Percentiles rank a stretch among this genome's conserved stretches.
phyloP scores from a whole-genome alignment of 371 early-diverging fungal genomes.

The Globomyces sp. region DNA sequence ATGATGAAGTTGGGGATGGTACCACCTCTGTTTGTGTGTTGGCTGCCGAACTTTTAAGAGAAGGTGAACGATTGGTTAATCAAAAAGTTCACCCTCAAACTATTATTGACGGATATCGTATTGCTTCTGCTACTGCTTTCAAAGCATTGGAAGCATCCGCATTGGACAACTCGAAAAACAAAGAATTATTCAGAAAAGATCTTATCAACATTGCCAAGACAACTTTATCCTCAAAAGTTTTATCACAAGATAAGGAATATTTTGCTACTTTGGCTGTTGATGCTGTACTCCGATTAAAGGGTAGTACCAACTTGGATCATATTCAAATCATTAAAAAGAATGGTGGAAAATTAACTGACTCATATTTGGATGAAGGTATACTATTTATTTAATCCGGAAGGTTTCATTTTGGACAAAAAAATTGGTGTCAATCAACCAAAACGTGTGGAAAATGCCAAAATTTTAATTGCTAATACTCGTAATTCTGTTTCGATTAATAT shows the following conservation, averaged over 20 bases:
- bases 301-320: constrained; percentile 95
- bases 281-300: constrained; percentile 94
- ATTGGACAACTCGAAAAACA: constrained; percentile 70
- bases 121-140: constrained; percentile 86
- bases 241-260: constrained; percentile 95
- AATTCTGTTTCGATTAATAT: constrained; percentile 17
- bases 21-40: constrained; percentile 99
- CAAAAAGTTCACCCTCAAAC: constrained; percentile 98
- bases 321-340: constrained; percentile 99
- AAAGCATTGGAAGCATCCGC: constrained; percentile 84
- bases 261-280: constrained; percentile 97
- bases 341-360: constrained; percentile 95
- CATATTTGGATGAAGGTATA: constrained; percentile 92
- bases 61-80: constrained; percentile 92
- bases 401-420: constrained; percentile 98
- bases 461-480: constrained; percentile 98
- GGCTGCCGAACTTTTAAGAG: constrained; percentile 94
- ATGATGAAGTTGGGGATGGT: constrained; percentile 99
- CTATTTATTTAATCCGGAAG: constrained; percentile 21
- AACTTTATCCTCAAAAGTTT: constrained; percentile 97
- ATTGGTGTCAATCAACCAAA: constrained; percentile 97
- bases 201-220: constrained; percentile 97
- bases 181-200: constrained; percentile 77
- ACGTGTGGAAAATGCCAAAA: constrained; percentile 92
- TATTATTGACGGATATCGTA: constrained; percentile 95